A percentile compares a stretch with the other conserved stretches of the same genome.
Evolutionary conservation across 1,284 basidiomycete genomes (phyloP).

Genomic region (Ustilago shanxiensis): DNA sequence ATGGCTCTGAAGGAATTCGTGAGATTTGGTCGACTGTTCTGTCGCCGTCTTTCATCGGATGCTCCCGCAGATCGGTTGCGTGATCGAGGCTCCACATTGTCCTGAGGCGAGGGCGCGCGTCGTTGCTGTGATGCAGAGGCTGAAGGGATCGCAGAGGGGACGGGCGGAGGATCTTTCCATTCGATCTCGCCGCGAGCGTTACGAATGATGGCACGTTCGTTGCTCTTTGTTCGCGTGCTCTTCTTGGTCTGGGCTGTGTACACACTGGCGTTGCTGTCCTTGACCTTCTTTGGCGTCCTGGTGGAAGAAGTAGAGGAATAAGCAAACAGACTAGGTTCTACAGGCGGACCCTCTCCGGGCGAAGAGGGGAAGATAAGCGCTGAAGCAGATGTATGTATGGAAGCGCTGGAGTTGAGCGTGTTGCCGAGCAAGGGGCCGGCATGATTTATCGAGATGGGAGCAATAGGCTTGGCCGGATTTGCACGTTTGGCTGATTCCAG

Average conservation of each 20-base stretch:
- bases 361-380: slow-evolving; percentile 17
- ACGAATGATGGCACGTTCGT: slow-evolving; percentile 35
- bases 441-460: background rate
- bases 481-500: slow-evolving; percentile 40
- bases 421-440: slow-evolving; percentile 31
- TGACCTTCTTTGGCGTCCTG: slow-evolving; percentile 29
- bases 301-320: slow-evolving; percentile 17
- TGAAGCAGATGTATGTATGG: slow-evolving; percentile 5
- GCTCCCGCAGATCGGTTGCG: slow-evolving; percentile 22
- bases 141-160: slow-evolving; percentile 10
- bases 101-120: slow-evolving; percentile 24
- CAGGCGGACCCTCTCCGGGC: slow-evolving; percentile 30
- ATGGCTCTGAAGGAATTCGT: slow-evolving; percentile 13
- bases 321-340: slow-evolving; percentile 48
- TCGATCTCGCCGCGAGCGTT: slow-evolving; percentile 55
- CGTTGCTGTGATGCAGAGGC: slow-evolving; percentile 9
- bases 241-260: slow-evolving; percentile 28
- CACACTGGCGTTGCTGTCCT: slow-evolving; percentile 35
- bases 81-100: slow-evolving; percentile 11
- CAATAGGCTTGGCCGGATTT: slow-evolving; percentile 6
- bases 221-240: slow-evolving; percentile 26
- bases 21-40: slow-evolving; percentile 8
- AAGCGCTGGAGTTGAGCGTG: slow-evolving; percentile 22
- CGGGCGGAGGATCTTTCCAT: slow-evolving; percentile 42
- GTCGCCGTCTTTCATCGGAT: slow-evolving; percentile 22